Evolutionary conservation across 2,329 filamentous ascomycete species (phyloP), one percentile per base, ranked within the genome.

Genomic region (Decorospora gaudefroyi): DNA sequence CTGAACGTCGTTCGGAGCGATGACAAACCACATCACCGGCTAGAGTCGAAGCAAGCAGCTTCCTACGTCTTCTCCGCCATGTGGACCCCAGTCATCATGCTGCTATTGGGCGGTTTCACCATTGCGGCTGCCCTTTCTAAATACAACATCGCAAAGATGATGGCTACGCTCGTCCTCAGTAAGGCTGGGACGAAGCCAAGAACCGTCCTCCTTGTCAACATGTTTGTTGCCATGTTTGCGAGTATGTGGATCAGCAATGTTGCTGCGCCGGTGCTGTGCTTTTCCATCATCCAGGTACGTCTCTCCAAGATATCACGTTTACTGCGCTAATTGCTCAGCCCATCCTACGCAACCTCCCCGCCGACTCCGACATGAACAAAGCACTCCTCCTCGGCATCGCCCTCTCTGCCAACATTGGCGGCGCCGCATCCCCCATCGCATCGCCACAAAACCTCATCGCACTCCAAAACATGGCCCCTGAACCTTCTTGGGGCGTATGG

Each of bases 201-300:
- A 42, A 92, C 88, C 2, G 93, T 99, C 3, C 78, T 99, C 4
- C 73, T 99, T n/a, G 93, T 92, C 40, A 96, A 92, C 74, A 99
- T 99, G 93, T 91, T 96, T 61, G 93, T 99, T 28, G 91, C 92
- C 42, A 95, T 93, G 64, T 95, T 99, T 69, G 87, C 95, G 6
- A 96, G 90, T 61, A 99, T 99, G 93, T 90, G 95, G 78, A 97
- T 99, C 64, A 96, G 90, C 73, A 99, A 99, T 59, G 95, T 99
- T 18, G 93, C 93, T 1, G 92, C 95, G 1, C 93, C 93, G 0
- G 93, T 99, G 7, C 80, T 99, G 25, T 99, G 93, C 76, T 97
- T 95, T 71, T 95, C 90, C 13, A 96, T 99, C 62, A 95, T 99
- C 48, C 91, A 96, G 79, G 86, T 88, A 71, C 59, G 78, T 29